Evolutionary conservation across 371 early-diverging fungal genomes (phyloP).

Genomic region (Mortierella sp.): DNA sequence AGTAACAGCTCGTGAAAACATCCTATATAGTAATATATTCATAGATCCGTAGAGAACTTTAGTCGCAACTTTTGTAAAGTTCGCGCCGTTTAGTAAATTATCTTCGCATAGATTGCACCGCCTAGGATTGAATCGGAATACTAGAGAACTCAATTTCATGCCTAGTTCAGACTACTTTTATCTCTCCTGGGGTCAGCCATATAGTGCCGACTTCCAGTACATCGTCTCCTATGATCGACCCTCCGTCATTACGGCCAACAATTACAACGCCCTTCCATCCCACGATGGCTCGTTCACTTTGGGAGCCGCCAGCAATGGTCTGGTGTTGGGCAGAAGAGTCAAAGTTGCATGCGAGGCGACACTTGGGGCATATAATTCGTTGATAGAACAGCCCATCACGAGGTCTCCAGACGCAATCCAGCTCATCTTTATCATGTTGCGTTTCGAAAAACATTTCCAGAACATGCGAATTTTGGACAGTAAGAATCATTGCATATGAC

Average conservation of each 20-base stretch:
- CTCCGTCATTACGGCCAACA: slow-evolving; percentile 7
- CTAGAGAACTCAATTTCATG: background rate
- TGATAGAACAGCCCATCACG: slow-evolving; percentile 30
- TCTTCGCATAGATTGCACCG: background rate
- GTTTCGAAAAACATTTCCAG: slow-evolving; percentile 10
- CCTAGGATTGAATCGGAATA: no score
- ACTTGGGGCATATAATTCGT: slow-evolving; percentile 21
- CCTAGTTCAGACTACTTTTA: background rate
- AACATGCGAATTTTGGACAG: slow-evolving; percentile 9
- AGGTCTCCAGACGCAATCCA: slow-evolving; percentile 26
- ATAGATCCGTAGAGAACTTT: background rate
- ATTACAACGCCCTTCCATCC: slow-evolving; percentile 40
- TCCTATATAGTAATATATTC: background rate
- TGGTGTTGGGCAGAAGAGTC: background rate
- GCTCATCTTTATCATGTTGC: slow-evolving; percentile 11
- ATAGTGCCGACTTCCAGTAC: slow-evolving; percentile 12
- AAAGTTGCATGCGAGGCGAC: background rate
- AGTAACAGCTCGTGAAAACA: slow-evolving; percentile 8
- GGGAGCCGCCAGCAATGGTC: background rate
- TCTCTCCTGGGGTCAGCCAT: slow-evolving; percentile 37
- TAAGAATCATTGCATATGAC: slow-evolving; percentile 7
- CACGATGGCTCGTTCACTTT: background rate
- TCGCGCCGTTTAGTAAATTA: no score
- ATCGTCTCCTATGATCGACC: background rate
- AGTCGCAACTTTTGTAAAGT: no score